phyloP scores from a whole-genome alignment of 352 stramenopile species.

The Achlya hypogyna region DNA sequence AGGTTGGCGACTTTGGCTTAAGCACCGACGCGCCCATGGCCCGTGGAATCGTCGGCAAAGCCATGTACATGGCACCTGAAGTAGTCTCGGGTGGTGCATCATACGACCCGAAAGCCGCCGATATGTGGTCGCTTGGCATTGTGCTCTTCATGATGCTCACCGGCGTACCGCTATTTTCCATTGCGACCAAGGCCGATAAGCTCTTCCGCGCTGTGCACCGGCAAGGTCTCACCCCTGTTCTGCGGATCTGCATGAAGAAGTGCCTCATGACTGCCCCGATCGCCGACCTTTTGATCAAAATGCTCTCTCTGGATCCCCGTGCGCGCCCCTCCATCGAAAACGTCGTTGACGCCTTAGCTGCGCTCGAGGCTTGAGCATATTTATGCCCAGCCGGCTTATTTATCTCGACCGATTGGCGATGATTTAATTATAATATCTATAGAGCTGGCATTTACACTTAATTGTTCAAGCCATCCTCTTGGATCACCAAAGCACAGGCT shows the following conservation, averaged over 20 bases:
- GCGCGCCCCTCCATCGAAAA: constrained; percentile 5
- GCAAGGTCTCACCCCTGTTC: constrained; percentile 9
- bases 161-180: constrained; percentile 87
- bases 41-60: constrained; percentile 19
- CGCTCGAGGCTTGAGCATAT: not conserved
- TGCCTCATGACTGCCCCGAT: not conserved
- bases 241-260: constrained; percentile 16
- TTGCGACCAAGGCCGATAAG: constrained; percentile 67
- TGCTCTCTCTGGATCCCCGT: not conserved
- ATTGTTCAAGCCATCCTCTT: too few species aligned
- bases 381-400: not conserved
- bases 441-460: not conserved
- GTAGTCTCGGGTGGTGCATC: constrained; percentile 18
- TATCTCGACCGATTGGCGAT: too few species aligned
- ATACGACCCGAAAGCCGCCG: constrained; percentile 90
- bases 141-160: constrained; percentile 93
- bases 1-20: constrained; percentile 30
- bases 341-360: not conserved
- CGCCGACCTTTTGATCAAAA: constrained; percentile 10
- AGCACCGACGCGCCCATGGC: constrained; percentile 13
- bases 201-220: constrained; percentile 83
- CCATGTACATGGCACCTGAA: constrained; percentile 26
- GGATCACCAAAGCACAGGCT: too few species aligned
- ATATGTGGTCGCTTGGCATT: constrained; percentile 90
- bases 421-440: too few species aligned